Conservation (phyloP, 2,329 filamentous ascomycete species). For the Fusarium caatingaense region DNA sequence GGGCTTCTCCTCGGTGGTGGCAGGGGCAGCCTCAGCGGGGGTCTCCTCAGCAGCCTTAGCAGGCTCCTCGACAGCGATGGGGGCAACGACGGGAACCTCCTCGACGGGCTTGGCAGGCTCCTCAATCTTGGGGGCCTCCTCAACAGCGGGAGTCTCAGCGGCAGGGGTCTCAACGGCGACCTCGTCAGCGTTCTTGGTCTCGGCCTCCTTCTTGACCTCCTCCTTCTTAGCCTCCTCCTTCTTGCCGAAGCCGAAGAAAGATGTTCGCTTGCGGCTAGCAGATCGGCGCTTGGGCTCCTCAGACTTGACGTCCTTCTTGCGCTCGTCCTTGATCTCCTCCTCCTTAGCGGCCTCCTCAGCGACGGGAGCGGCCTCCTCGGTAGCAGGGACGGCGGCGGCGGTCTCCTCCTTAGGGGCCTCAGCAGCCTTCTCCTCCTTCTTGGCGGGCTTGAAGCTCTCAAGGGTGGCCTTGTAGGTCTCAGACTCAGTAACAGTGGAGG, state of each 20-base stretch:
- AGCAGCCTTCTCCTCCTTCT: conserved; percentile 58
- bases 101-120: conserved; percentile 59
- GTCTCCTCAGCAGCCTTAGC: conserved; percentile 51
- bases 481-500: conserved; percentile 76
- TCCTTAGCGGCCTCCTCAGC: conserved; percentile 52
- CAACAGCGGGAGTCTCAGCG: conserved; percentile 60
- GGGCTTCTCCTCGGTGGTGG: conserved; percentile 50
- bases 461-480: conserved; percentile 91
- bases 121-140: conserved; percentile 67
- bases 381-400: conserved; percentile 43
- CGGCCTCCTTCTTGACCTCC: conserved; percentile 61
- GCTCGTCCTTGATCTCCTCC: conserved; percentile 47
- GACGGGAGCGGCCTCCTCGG: conserved; percentile 38
- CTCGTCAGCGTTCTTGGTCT: conserved; percentile 53
- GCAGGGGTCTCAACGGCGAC: conserved; percentile 49
- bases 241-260: conserved; percentile 72
- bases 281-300: conserved; percentile 72
- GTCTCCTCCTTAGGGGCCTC: conserved; percentile 52
- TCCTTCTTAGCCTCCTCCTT: conserved; percentile 61
- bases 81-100: conserved; percentile 52
- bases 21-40: conserved; percentile 51
- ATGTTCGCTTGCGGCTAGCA: conserved; percentile 72
- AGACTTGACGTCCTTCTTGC: conserved; percentile 58
- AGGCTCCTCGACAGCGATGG: conserved; percentile 54
- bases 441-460: conserved; percentile 72